A percentile compares a stretch with the other conserved stretches of the same genome.
phyloP scores from a whole-genome alignment of 805 yeast genomes.

The Yarrowia divulgata region DNA sequence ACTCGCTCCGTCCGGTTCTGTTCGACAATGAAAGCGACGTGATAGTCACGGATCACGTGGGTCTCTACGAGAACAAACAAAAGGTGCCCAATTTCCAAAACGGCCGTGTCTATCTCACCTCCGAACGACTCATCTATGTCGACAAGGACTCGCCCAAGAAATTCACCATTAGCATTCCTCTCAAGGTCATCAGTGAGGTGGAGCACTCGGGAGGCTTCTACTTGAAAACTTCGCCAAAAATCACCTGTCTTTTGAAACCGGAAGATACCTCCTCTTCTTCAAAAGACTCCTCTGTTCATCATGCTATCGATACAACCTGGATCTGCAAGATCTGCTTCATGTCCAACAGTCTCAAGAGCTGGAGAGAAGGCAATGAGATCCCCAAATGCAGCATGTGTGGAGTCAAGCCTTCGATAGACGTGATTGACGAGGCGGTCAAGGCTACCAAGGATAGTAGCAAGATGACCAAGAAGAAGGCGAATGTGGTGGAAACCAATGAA shows the following conservation, averaged over 20 bases:
- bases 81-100: conserved; percentile 69
- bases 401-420: conserved; percentile 43
- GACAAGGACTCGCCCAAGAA: conserved; percentile 57
- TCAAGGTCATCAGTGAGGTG: conserved; percentile 54
- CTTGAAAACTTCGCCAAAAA: conserved; percentile 78
- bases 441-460: neutral
- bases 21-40: conserved; percentile 58
- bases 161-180: conserved; percentile 58
- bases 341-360: conserved; percentile 57
- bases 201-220: conserved; percentile 59
- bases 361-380: conserved; percentile 37
- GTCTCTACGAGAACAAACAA: conserved; percentile 73
- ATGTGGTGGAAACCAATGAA: conserved; percentile 6
- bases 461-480: conserved; percentile 6
- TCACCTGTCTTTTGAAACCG: conserved; percentile 55
- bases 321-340: conserved; percentile 88
- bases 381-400: conserved; percentile 36
- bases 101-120: conserved; percentile 82
- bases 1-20: conserved; percentile 28
- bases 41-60: conserved; percentile 63
- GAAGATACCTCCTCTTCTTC: conserved; percentile 41
- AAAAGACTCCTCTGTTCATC: neutral
- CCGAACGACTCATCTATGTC: conserved; percentile 73
- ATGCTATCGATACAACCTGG: conserved; percentile 59
- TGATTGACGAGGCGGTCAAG: conserved; percentile 9